These are phyloP conservation scores for Camellia granthamiana DNA, from an alignment of 148 eudicot genomes.

Conservation along the genomic window DNA sequence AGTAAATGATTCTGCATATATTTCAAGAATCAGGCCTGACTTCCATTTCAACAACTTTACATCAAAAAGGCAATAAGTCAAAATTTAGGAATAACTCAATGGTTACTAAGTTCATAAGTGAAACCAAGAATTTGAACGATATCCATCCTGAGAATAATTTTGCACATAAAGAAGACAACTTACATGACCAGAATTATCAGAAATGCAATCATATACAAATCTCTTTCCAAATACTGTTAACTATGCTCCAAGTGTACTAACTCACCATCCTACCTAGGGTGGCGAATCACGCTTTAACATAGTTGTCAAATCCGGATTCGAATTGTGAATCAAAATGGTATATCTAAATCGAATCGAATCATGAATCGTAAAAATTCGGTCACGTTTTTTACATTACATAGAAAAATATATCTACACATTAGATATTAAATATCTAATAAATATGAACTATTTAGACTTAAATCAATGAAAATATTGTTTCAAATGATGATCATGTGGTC, in stretches of 20 bases:
- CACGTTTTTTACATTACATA: too few species aligned
- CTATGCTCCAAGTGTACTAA: neutral
- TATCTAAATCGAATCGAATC: too few species aligned
- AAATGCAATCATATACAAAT: neutral
- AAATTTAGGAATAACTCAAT: neutral
- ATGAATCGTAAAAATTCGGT: too few species aligned
- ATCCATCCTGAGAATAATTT: neutral
- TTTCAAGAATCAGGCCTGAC: neutral
- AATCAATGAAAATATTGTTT: too few species aligned
- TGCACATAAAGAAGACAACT: slow-evolving; percentile 1
- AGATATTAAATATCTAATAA: too few species aligned
- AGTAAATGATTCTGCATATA: slow-evolving; percentile 59
- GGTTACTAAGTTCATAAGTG: neutral
- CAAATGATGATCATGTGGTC: too few species aligned
- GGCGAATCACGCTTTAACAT: neutral
- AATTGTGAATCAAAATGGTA: too few species aligned
- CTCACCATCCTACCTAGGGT: neutral
- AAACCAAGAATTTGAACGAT: neutral
- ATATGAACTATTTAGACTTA: too few species aligned
- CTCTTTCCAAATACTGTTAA: neutral
- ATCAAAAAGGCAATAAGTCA: neutral
- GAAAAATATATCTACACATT: too few species aligned
- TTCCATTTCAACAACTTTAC: slow-evolving; percentile 1
- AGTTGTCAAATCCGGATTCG: too few species aligned
- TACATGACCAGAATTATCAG: neutral